Evolutionary conservation across 495 filamentous ascomycete genomes (phyloP).

Genomic region (Emericellopsis terricola): DNA sequence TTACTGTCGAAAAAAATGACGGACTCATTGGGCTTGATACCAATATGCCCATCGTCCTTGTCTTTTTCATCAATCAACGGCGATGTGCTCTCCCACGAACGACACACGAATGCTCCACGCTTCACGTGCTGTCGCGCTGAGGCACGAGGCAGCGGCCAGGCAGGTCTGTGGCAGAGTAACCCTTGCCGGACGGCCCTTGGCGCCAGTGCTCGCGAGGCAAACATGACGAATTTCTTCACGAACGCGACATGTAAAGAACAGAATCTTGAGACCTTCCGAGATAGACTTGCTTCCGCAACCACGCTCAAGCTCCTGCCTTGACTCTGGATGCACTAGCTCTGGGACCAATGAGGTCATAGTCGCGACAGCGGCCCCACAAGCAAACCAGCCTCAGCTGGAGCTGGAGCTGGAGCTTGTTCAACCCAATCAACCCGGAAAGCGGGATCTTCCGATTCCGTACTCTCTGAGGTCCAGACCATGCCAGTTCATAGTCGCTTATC

Average conservation of each 20-base stretch:
- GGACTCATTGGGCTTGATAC: slow-evolving; percentile 47
- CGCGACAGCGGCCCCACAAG: too few relatives aligned
- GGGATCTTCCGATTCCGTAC: too few relatives aligned
- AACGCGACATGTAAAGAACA: background rate
- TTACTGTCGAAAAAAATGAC: slow-evolving; percentile 83
- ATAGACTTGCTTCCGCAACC: slow-evolving; percentile 1
- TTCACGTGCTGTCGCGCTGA: too few relatives aligned
- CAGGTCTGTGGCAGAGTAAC: background rate
- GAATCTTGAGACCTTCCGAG: background rate
- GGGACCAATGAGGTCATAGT: slow-evolving; percentile 11
- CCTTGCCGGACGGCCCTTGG: slow-evolving; percentile 1
- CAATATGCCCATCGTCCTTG: slow-evolving; percentile 55
- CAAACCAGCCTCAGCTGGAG: too few relatives aligned
- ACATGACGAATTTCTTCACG: background rate
- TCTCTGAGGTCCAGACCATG: too few relatives aligned
- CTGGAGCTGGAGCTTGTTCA: too few relatives aligned
- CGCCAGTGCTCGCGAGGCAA: slow-evolving; percentile 1
- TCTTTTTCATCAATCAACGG: slow-evolving; percentile 6
- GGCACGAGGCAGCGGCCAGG: background rate
- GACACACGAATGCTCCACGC: too few relatives aligned
- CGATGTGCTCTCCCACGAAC: slow-evolving; percentile 24
- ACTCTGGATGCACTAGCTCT: slow-evolving; percentile 1
- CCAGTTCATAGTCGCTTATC: too few relatives aligned
- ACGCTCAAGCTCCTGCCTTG: slow-evolving; percentile 3
- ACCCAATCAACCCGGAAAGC: too few relatives aligned